Base-by-base conservation (phyloP, 2,329 filamentous ascomycete genomes). In the Falciphora oryzae region DNA sequence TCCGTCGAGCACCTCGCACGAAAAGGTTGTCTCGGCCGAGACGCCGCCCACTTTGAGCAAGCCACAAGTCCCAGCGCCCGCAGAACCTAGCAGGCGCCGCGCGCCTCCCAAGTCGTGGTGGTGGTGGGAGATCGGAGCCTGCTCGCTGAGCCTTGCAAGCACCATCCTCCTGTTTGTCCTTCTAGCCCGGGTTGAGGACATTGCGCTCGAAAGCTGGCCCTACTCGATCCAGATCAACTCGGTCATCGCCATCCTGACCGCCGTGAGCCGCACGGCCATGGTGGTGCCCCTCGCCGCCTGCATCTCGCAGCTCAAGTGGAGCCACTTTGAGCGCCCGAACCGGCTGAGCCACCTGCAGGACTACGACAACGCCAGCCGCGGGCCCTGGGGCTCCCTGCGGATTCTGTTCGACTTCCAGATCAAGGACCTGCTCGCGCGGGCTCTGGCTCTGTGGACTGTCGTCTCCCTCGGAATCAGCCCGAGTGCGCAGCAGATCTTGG, bases 241-340 rank as follows among this genome's bases (percentile, higher is more conserved):
- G 0, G 62, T 75, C 13, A 69, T 78, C 16, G 69, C 76, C 5
- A 64, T 75, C 63, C 68, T 78, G 32, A 71, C 73, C 4, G 76
- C 72, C 4, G 57, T 74, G 14, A 67, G 64, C 5, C 76, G 75
- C 62, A 65, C 72, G 3, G 65, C 72, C 3, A 66, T 77, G 60
- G 65, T 77, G 59, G 67, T 75, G 5, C 68, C 71, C 11, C 65
- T 75, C 16, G 70, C 73, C 2, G 70, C 72, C 31, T 72, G 72
- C 56, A 67, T 77, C 38, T 70, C 71, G 57, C 76, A 78, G 65
- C 67, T 76, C 44, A 77, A 77, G 67, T 78, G 76, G 76, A 22
- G 67, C 11, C 69, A 73, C 63, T 73, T 72, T 63, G 56, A 66
- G 11, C 68, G 65, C 18, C 64, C 60, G 29, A 53, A 53, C 44